Evolutionary conservation across 192 early-diverging fungal genomes (phyloP), one percentile per base, ranked within the genome.

Genomic region (Lunasporangiospora selenospora): DNA sequence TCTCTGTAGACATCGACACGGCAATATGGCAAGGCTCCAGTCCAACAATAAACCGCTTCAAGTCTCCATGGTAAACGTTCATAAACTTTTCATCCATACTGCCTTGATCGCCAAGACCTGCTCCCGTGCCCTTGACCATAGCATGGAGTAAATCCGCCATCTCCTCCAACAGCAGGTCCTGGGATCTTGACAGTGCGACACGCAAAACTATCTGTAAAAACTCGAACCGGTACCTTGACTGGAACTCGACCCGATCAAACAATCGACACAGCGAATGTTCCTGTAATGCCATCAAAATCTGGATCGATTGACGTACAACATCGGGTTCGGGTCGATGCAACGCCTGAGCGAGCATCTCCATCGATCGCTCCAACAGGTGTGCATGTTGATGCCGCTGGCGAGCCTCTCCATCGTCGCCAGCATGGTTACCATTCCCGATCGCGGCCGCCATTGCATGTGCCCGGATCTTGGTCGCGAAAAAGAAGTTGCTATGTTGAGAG

Each of bases 141-240:
- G 43, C 27, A 33, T 73, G 61, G 13, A 73, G 49, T 8, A 73
- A 26, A 0, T 34, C 50, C 11, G 69, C 69, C 31, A 73, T 58
- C 9, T 73, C 69, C 34, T 73, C 69, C 40, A 73, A 29, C 37
- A 73, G 16, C n/a, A 73, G 41, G 39, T 73, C 69, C 5, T 73
- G 69, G 19, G 42, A 32, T 18, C 48, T 59, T 7, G 31, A 53
- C 29, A 73, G 49, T 9, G 54, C 69, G 8, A 73, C 21, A 6
- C 61, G 47, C 10, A 73, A 43, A 18, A 73, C 10, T 11, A 73
- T 53, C 41, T 73, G 47, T 19, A 73, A 39, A 53, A 73, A 73
- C 42, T 73, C 60, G 34, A 43, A 63, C 23, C 60, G 53, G 36
- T 52, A 73, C 8, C 36, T 38, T 5, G 38, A 26, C 43, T 63